phyloP scores from a whole-genome alignment of 208 protist genomes.

The Crithidia acanthocephali region DNA sequence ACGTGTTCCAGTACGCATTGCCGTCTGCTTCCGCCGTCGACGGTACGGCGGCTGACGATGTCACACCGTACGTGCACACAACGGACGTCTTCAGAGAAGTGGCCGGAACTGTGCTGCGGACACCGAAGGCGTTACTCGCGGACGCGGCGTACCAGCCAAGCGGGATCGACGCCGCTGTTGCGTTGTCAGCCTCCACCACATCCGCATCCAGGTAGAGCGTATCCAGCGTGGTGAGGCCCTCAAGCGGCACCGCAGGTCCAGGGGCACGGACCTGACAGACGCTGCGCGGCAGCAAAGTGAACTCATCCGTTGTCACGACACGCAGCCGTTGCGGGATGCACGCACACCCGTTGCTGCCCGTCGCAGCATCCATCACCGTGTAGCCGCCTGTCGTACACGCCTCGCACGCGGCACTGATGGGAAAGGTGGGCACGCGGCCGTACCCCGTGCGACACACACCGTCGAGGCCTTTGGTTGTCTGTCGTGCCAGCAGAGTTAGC shows the following conservation, averaged over 20 bases:
- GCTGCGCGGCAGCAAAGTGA: background rate
- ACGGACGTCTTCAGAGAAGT: conserved; percentile 12
- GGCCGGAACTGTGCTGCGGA: background rate
- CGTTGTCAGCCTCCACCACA: background rate
- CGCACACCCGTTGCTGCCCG: conserved; percentile 15
- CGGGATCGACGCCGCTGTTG: background rate
- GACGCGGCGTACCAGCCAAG: conserved; percentile 26
- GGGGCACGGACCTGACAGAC: background rate
- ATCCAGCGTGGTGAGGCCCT: background rate
- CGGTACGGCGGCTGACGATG: background rate
- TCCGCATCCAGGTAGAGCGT: conserved; percentile 19
- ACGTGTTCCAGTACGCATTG: background rate
- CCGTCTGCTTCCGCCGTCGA: background rate
- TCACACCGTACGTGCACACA: conserved; percentile 24
- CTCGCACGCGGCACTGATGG: background rate
- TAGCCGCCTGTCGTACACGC: conserved; percentile 17
- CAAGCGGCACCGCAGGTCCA: conserved; percentile 9
- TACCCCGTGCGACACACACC: conserved; percentile 30
- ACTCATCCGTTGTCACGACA: background rate
- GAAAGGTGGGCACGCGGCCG: conserved; percentile 1
- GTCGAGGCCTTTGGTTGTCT: conserved; percentile 13
- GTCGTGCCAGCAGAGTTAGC: conserved; percentile 11
- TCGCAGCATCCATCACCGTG: conserved; percentile 20
- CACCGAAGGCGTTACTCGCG: too few species aligned
- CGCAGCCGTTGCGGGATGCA: conserved; percentile 29